Conservation (phyloP, 2,329 filamentous ascomycete genomes). For the Colletotrichum sp. region DNA sequence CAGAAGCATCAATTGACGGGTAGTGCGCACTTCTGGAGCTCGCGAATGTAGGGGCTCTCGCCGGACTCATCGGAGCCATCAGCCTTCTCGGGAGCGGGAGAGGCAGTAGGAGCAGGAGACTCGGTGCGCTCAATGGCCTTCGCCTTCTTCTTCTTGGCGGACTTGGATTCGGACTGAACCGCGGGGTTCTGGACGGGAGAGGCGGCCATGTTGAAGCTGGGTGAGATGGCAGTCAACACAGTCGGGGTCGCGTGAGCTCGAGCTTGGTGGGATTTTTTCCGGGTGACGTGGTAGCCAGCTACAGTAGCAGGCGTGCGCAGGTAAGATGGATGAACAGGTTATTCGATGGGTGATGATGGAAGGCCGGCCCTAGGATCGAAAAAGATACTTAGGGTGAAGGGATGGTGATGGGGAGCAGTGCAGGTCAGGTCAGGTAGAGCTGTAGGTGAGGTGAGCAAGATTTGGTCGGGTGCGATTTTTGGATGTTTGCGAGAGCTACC, state of each 20-base stretch:
- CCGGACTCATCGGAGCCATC: constrained; percentile 63
- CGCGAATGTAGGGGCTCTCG: constrained; percentile 84
- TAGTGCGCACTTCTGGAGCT: constrained; percentile 81
- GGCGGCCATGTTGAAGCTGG: constrained; percentile 62
- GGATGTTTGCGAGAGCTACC: neutral
- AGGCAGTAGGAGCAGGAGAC: constrained; percentile 58
- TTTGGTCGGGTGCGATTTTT: neutral
- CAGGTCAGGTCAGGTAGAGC: neutral
- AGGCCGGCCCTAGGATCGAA: constrained; percentile 8
- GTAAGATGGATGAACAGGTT: constrained; percentile 1
- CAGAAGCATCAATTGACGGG: neutral
- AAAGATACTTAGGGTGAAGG: neutral
- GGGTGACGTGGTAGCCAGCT: constrained; percentile 9
- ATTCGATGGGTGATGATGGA: neutral
- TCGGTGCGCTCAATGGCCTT: constrained; percentile 59
- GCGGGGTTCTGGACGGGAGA: constrained; percentile 66
- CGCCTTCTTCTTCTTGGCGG: constrained; percentile 71
- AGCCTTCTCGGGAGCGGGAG: constrained; percentile 54
- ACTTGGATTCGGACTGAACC: constrained; percentile 67
- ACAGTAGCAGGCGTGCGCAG: neutral
- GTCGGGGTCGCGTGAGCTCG: constrained; percentile 14
- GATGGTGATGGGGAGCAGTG: neutral
- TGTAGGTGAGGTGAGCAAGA: neutral
- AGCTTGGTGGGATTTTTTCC: constrained; percentile 3
- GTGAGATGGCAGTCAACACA: neutral